These are phyloP conservation scores for Quercus robur DNA, from an alignment of 306 rosid species.

Conservation along the genomic window DNA sequence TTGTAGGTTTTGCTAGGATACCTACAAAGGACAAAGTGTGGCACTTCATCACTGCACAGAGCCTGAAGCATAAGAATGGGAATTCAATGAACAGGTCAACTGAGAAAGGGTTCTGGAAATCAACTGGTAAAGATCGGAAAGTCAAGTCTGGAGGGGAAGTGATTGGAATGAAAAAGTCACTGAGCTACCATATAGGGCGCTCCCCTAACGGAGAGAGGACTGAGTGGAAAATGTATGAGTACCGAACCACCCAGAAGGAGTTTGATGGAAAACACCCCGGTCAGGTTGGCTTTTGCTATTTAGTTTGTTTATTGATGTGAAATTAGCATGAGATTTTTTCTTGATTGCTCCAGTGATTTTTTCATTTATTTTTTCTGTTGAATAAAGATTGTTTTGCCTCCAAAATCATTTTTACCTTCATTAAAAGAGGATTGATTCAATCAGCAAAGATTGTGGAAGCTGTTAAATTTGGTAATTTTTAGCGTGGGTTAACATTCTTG, in stretches of 20 bases:
- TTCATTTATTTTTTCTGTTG: not conserved
- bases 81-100: slow-evolving; percentile 86
- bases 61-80: slow-evolving; percentile 85
- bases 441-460: not conserved
- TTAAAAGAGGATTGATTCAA: not conserved
- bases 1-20: slow-evolving; percentile 64
- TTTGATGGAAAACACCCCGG: slow-evolving; percentile 96
- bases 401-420: not conserved
- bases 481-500: not conserved
- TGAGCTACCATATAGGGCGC: slow-evolving; percentile 86
- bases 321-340: not conserved
- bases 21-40: slow-evolving; percentile 79
- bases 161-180: slow-evolving; percentile 95
- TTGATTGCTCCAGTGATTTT: not conserved
- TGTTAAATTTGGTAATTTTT: not conserved
- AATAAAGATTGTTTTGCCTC: not conserved
- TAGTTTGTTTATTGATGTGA: not conserved
- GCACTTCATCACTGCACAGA: slow-evolving; percentile 95
- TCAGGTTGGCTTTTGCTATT: slow-evolving; percentile 49
- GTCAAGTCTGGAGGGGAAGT: slow-evolving; percentile 61
- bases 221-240: slow-evolving; percentile 90
- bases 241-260: slow-evolving; percentile 73
- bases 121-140: slow-evolving; percentile 93
- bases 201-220: slow-evolving; percentile 92
- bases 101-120: slow-evolving; percentile 78